Evolutionary conservation across 1,284 basidiomycete genomes (phyloP), one percentile per base, ranked within the genome.

Genomic region (Tetrapyrgos nigripes): DNA sequence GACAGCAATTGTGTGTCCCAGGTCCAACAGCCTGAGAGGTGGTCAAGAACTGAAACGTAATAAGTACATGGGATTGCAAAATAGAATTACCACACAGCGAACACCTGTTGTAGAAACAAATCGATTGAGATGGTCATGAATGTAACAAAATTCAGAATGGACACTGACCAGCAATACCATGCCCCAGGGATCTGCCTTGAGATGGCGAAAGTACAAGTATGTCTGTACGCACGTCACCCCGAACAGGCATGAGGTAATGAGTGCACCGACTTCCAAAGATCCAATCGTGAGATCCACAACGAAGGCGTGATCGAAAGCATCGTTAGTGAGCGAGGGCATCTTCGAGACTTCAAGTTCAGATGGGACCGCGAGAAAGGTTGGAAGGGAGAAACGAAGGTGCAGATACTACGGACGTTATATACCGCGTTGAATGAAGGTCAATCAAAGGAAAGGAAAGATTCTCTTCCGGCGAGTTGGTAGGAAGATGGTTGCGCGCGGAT

Each of bases 21-120:
- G n/a, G n/a, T 57, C 55, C 19, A 57, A 31, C 19, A 57, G 28
- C 55, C 55, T 57, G 8, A 6, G 52, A 9, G n/a, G 14, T 11
- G 4, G 26, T 49, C 14, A 49, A 19, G 17, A 50, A 45, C 9
- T 19, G n/a, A n/a, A 19, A 9, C 8, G 44, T n/a, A 45, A n/a
- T 8, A 45, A 45, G n/a, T n/a, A n/a, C n/a, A 19, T 8, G n/a
- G n/a, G n/a, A 11, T 11, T 37, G 6, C 44, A 13, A 24, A 14
- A 47, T 9, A 24, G 9, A 10, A 24, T 24, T 53, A 53, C 51
- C 51, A 53, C 21, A 53, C 51, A 27, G 35, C n/a, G 8, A 23
- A 33, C 21, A 50, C 48, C 48, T 50, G 21, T n/a, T n/a, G 5
- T 4, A 11, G 37, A 40, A 9, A 40, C 17, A 10, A n/a, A 29